Evolutionary conservation across 148 eudicot genomes (phyloP).

Genomic region (Silene uniflora): DNA sequence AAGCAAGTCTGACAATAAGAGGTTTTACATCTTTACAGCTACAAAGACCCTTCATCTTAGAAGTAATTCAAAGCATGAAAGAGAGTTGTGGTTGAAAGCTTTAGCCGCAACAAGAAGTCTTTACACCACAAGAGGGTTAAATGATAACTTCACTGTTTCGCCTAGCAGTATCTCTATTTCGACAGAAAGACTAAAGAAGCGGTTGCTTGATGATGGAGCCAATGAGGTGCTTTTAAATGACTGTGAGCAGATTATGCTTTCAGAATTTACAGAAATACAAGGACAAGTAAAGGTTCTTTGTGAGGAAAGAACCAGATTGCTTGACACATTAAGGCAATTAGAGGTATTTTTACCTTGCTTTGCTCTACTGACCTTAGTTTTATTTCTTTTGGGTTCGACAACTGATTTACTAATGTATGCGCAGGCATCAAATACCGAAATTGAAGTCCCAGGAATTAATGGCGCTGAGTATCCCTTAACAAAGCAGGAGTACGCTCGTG

Average conservation of each 20-base stretch:
- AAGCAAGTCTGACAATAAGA: constrained; percentile 78
- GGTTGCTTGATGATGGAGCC: constrained; percentile 71
- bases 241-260: constrained; percentile 87
- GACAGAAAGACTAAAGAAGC: constrained; percentile 67
- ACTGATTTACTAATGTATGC: constrained; percentile 24
- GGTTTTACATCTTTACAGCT: constrained; percentile 86
- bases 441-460: constrained; percentile 54
- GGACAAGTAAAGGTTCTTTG: constrained; percentile 64
- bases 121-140: constrained; percentile 45
- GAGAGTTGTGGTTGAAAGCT: constrained; percentile 77
- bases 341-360: constrained; percentile 50
- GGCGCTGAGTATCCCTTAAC: constrained; percentile 46
- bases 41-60: constrained; percentile 91
- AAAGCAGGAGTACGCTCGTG: constrained; percentile 42
- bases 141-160: constrained; percentile 38
- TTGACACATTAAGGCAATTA: constrained; percentile 76
- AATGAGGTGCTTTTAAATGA: constrained; percentile 72
- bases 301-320: constrained; percentile 65
- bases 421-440: constrained; percentile 72
- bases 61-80: constrained; percentile 55
- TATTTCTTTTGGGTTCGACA: not conserved
- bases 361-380: not conserved
- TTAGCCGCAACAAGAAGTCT: constrained; percentile 56
- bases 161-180: constrained; percentile 60
- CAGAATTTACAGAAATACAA: constrained; percentile 66